Evolutionary conservation across 169 alveolate genomes (phyloP).

Genomic region (Cryptosporidium sp.): DNA sequence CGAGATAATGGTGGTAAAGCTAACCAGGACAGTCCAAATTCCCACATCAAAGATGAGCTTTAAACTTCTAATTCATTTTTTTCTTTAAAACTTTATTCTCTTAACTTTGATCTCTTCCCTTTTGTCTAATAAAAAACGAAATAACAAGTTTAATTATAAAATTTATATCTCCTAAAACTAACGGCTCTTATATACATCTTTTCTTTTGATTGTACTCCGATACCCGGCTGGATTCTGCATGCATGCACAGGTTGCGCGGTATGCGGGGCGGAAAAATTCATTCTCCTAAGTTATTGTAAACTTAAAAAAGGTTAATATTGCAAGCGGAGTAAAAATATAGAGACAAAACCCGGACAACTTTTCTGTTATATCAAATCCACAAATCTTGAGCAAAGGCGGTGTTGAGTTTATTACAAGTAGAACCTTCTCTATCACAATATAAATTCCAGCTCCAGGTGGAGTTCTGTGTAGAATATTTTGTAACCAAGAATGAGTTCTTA

Average conservation of each 20-base stretch:
- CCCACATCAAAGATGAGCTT: slow-evolving; percentile 23
- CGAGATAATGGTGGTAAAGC: not conserved
- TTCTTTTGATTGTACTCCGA: not conserved
- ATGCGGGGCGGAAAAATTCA: no score
- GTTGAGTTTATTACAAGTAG: slow-evolving; percentile 58
- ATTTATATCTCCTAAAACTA: no score
- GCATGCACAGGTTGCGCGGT: not conserved
- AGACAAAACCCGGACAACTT: slow-evolving; percentile 48
- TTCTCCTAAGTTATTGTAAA: not conserved
- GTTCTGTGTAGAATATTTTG: slow-evolving; percentile 67
- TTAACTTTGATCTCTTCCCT: no score
- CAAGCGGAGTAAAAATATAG: slow-evolving; percentile 50
- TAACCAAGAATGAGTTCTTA: slow-evolving; percentile 73
- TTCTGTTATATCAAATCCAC: slow-evolving; percentile 60
- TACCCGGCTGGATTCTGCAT: not conserved
- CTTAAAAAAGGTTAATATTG: not conserved
- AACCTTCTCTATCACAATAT: slow-evolving; percentile 71
- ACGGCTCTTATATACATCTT: no score
- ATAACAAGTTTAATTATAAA: no score
- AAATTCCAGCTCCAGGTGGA: slow-evolving; percentile 75
- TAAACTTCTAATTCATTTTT: not conserved
- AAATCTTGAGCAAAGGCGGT: slow-evolving; percentile 50
- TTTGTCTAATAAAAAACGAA: no score
- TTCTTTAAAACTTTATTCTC: no score
- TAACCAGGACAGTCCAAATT: not conserved